These are phyloP conservation scores for Seiridium unicorne DNA, from an alignment of 2,329 filamentous ascomycete species.

Conservation along the genomic window DNA sequence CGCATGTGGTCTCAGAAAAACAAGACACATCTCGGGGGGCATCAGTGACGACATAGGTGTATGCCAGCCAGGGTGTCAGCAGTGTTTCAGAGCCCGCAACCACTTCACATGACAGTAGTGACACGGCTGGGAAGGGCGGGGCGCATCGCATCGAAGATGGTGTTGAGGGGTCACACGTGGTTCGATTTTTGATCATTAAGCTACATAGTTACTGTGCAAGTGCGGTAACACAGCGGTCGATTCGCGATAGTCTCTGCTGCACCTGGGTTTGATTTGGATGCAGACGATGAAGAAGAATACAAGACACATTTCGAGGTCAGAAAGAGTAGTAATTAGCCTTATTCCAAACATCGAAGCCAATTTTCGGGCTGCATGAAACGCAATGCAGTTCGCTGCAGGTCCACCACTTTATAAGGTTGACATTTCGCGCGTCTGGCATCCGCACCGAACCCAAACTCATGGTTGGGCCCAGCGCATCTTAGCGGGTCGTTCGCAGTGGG, in stretches of 20 bases:
- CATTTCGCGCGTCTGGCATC: neutral
- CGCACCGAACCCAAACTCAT: neutral
- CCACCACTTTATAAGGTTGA: neutral
- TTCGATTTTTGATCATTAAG: neutral
- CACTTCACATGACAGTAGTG: no score
- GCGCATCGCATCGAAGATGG: neutral
- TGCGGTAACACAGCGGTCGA: no score
- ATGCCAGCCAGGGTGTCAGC: neutral
- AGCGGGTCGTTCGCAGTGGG: neutral
- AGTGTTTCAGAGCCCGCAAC: neutral
- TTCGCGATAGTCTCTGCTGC: no score
- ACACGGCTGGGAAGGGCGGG: neutral
- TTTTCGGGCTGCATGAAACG: no score
- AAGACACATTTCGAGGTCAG: no score
- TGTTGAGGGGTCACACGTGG: neutral
- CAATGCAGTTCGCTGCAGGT: no score
- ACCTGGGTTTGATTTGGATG: no score
- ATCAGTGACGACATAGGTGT: slow-evolving; percentile 3
- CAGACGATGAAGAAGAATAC: no score
- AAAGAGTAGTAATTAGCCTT: no score
- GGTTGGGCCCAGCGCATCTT: neutral
- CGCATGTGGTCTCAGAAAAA: neutral
- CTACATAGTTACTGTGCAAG: no score
- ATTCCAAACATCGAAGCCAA: no score
- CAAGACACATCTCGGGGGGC: neutral